Evolutionary conservation across 2,329 filamentous ascomycete species (phyloP), one percentile per base, ranked within the genome.

Genomic region (Fusarium sp.): DNA sequence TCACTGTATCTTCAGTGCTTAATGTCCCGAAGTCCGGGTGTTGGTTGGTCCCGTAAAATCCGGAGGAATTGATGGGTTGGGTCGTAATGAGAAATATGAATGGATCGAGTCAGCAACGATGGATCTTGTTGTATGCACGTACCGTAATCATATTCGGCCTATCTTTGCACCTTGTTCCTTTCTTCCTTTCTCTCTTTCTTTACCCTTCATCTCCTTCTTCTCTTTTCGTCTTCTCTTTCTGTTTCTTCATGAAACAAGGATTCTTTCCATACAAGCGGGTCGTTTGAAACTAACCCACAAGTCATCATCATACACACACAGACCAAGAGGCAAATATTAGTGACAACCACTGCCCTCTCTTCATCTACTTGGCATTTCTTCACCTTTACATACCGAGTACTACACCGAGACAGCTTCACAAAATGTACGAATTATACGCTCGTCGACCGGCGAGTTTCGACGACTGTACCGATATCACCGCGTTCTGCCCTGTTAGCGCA

Each of bases 401-500:
- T 2, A 15, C 18, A 18, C 15, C 41, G 14, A 9, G 42, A 14
- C 45, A 20, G 14, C 13, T 10, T 15, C 61, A 56, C 62, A 34
- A 34, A 48, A 67, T 75, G 67, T 48, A 70, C 39, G 64, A 76
- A 17, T 18, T 77, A 38, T 62, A 55, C 51, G 58, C 67, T 54
- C 72, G 69, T 39, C 68, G 72, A 32, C 63, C 62, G 28, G 70
- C 68, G 30, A 71, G 67, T 42, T 80, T 76, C 74, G 70, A 78
- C 63, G 69, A 75, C 18, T 83, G 81, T 68, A 75, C 70, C 15
- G 78, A 76, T 22, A 80, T 89, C 68, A 82, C 82, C 14, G 65
- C 77, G 6, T 63, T 74, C 44, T 90, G 88, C 71, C 87, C 87
- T n/a, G 87, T 89, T 72, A 67, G 81, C 45, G 82, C 80, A 36